phyloP scores from a whole-genome alignment of 371 early-diverging fungal species.

The Batkoa obscura region DNA sequence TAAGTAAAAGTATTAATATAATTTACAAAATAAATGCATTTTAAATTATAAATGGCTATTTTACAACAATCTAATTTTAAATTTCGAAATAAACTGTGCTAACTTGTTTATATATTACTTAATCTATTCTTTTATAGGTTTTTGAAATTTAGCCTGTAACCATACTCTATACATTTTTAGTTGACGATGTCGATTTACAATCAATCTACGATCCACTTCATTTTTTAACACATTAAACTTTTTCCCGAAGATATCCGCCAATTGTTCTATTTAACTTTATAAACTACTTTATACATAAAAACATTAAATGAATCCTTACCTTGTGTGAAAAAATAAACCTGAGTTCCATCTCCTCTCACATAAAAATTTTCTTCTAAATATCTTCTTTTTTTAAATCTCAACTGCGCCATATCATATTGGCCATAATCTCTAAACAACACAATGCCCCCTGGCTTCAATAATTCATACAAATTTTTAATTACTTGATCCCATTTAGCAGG shows the following conservation, averaged over 20 bases:
- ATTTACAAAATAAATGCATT: no score
- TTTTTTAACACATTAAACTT: slow-evolving; percentile 59
- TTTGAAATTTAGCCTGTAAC: slow-evolving; percentile 81
- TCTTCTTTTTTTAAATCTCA: slow-evolving; percentile 60
- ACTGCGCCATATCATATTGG: slow-evolving; percentile 69
- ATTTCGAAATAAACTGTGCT: no score
- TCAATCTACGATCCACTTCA: slow-evolving; percentile 78
- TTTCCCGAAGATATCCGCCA: slow-evolving; percentile 25
- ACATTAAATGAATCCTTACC: no score
- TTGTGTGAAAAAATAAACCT: slow-evolving; percentile 23
- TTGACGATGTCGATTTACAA: slow-evolving; percentile 81
- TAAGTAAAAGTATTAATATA: no score
- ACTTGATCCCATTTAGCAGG: slow-evolving; percentile 54
- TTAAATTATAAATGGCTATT: no score
- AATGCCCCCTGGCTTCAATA: slow-evolving; percentile 53
- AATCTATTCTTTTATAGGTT: not conserved
- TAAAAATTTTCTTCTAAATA: slow-evolving; percentile 64
- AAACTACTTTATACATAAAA: no score
- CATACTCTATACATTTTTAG: slow-evolving; percentile 96
- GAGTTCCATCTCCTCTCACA: slow-evolving; percentile 73
- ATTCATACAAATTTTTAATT: slow-evolving; percentile 37
- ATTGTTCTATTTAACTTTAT: slow-evolving; percentile 14
- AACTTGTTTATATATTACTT: no score
- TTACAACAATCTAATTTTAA: no score
- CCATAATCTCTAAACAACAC: slow-evolving; percentile 81